Evolutionary conservation across 441 rosid species (phyloP), one percentile per base, ranked within the genome.

Genomic region (Populus hybrid): DNA sequence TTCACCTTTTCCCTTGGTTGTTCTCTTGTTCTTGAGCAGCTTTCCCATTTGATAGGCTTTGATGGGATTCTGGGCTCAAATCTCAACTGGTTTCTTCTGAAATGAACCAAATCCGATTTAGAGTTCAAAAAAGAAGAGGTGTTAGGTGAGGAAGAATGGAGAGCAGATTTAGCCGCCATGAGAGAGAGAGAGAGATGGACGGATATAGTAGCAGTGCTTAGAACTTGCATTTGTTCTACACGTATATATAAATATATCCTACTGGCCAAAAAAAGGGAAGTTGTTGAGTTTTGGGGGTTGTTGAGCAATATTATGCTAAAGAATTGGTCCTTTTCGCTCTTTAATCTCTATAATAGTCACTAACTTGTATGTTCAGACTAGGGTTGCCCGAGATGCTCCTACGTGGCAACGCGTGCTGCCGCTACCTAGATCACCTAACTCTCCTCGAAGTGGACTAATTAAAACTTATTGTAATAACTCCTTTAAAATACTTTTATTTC

Each of bases 161-260:
- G 81, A 72, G 74, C 36, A 57, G 89, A 76, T 30, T 61, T 80
- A 28, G 88, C 83, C 64, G 85, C 89, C 91, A 86, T 92, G 81
- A 76, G 34, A 36, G 73, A 72, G 8, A 36, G 73, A 72, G 8
- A 73, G 23, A 18, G 23, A 40, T 9, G 5, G 21, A 42, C 4
- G 8, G 36, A 69, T n/a, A 7, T 1, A 35, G 9, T 10, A 34
- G 28, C 8, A 26, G 38, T 2, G 14, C 0, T 10, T 0, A 0
- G 21, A 16, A 16, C 8, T 54, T 18, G 61, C 21, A 1, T 54
- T 18, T 54, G n/a, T 12, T 12, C 6, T 35, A 35, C 38, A 35
- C 38, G 8, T 35, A 35, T 35, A 7, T 35, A 35, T 35, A 7
- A 7, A 35, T 7, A 35, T 35, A 42, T 42, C 50, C 50, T 11